These are phyloP conservation scores for Trametes elegans DNA, from an alignment of 768 basidiomycete species.

Conservation along the genomic window DNA sequence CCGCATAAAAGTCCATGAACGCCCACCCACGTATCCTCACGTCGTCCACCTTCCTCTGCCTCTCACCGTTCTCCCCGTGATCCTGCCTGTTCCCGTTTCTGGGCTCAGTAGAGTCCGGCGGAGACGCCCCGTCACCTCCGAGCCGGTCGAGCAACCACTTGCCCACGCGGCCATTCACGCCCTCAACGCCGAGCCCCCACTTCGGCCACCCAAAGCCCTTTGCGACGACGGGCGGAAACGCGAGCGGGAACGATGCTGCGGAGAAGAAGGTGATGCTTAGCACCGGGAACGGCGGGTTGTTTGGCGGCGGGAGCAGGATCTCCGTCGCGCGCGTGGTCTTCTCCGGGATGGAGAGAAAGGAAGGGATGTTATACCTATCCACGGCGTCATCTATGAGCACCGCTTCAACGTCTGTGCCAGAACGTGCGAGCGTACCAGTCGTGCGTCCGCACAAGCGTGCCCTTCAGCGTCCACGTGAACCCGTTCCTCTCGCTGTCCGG, in stretches of 20 bases:
- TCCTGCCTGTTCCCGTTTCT: neutral
- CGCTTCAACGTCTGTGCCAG: no score
- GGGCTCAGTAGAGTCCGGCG: constrained; percentile 1
- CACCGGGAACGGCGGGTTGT: constrained; percentile 37
- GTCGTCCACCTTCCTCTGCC: constrained; percentile 5
- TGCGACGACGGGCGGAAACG: constrained; percentile 73
- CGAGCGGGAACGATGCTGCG: constrained; percentile 77
- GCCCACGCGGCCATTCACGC: constrained; percentile 76
- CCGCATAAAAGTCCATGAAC: constrained; percentile 69
- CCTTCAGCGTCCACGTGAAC: constrained; percentile 77
- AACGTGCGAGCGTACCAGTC: constrained; percentile 69
- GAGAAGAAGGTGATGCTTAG: constrained; percentile 81
- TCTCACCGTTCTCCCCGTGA: neutral
- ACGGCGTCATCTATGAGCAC: neutral
- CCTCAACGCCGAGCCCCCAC: constrained; percentile 77
- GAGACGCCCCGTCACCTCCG: neutral
- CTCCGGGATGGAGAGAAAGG: constrained; percentile 81
- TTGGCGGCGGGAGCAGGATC: constrained; percentile 45
- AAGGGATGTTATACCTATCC: constrained; percentile 74
- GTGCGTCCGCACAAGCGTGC: constrained; percentile 68
- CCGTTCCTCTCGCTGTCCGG: constrained; percentile 72
- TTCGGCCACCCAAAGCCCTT: constrained; percentile 83
- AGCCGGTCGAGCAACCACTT: constrained; percentile 67
- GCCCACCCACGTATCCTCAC: constrained; percentile 69
- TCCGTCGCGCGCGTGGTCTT: constrained; percentile 61